These are phyloP conservation scores for Eremomyces bilateralis DNA, from an alignment of 495 filamentous ascomycete genomes.

Conservation along the genomic window DNA sequence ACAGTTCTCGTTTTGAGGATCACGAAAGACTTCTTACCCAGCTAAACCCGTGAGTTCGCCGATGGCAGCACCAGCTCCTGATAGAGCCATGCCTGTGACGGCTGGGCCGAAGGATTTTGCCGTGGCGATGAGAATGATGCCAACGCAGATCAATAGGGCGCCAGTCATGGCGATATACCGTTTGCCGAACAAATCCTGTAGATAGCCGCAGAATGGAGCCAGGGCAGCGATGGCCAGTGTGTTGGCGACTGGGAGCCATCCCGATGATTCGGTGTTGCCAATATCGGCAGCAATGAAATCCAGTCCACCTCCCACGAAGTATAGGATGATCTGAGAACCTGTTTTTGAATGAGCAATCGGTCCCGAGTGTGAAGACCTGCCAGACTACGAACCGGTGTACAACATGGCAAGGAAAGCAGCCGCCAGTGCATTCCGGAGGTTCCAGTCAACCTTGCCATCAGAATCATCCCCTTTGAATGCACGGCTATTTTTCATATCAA, in stretches of 20 bases:
- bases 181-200: constrained; percentile 16
- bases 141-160: constrained; percentile 9
- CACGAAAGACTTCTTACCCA: constrained; percentile 8
- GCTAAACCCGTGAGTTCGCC: constrained; percentile 15
- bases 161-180: constrained; percentile 14
- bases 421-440: constrained; percentile 6
- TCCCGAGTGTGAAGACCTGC: not conserved
- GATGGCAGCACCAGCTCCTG: constrained; percentile 14
- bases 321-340: constrained; percentile 16
- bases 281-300: constrained; percentile 12
- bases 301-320: constrained; percentile 14
- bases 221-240: constrained; percentile 12
- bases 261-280: constrained; percentile 4
- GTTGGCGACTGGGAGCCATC: constrained; percentile 15
- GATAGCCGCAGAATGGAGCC: constrained; percentile 14
- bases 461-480: constrained; percentile 15
- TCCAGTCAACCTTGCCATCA: constrained; percentile 13
- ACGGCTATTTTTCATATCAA: constrained; percentile 11
- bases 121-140: constrained; percentile 10
- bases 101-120: constrained; percentile 9
- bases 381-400: constrained; percentile 10
- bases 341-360: not conserved
- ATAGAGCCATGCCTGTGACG: constrained; percentile 12
- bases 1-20: no score
- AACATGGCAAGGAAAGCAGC: constrained; percentile 12